Evolutionary conservation across 176 grass and related monocot genomes (phyloP), one percentile per base, ranked within the genome.

Genomic region (Carex littledalei): DNA sequence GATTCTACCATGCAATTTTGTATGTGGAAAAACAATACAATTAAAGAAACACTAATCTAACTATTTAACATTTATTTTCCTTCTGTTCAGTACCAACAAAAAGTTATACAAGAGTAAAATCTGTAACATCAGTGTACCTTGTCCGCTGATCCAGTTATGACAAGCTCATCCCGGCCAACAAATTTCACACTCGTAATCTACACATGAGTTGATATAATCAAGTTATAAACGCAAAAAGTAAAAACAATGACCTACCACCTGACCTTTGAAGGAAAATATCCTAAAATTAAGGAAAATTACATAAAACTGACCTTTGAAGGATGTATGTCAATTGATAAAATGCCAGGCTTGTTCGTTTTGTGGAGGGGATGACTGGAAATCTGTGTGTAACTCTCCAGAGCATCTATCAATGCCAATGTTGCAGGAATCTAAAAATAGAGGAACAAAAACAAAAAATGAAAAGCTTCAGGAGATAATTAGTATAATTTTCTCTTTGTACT

Each of bases 151-250:
- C n/a, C n/a, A n/a, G n/a, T n/a, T n/a, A n/a, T n/a, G n/a, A n/a
- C n/a, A n/a, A n/a, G n/a, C n/a, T n/a, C n/a, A n/a, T n/a, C n/a
- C n/a, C n/a, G n/a, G n/a, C n/a, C n/a, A n/a, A n/a, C n/a, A n/a
- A n/a, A n/a, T n/a, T n/a, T n/a, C n/a, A n/a, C n/a, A n/a, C n/a
- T 94, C 4, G 93, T 95, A 89, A 99, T 89, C 96, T 99, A 84
- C 7, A 70, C 57, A 90, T 66, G 24, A 83, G 64, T 83, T 66
- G n/a, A 35, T 22, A 81, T 45, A 62, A 81, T 64, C 17, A 81
- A 63, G 15, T 22, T 15, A 49, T 64, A 22, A 43, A 64, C 4
- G 16, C 6, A 34, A 79, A 35, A 11, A 17, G 9, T 73, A 81
- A 49, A 61, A 18, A 43, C 16, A 39, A 70, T 85, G 41, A 52